Percentiles rank a stretch among this genome's conserved stretches.
Conservation (phyloP, 257 asterid species). For the Jaltomata sinuosa region DNA sequence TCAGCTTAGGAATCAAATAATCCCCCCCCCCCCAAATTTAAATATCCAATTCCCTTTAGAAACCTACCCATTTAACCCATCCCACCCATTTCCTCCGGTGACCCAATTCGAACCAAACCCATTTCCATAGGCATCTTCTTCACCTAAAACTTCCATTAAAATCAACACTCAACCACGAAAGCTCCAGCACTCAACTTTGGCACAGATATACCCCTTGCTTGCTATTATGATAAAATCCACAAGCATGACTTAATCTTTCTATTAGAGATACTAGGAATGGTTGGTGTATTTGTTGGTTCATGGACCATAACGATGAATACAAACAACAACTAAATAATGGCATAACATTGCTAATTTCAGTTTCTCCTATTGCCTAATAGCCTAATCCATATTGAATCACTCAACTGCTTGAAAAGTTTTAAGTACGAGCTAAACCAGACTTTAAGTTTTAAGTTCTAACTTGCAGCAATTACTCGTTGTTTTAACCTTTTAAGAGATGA, state of each 20-base stretch:
- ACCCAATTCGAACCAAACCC: no score
- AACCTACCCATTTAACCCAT: no score
- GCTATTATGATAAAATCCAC: not conserved
- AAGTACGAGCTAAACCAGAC: not conserved
- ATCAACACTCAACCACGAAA: no score
- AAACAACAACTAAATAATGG: no score
- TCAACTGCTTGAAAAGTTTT: not conserved
- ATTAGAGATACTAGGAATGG: not conserved
- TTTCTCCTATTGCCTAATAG: not conserved
- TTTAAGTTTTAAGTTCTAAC: no score
- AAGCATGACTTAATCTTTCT: not conserved
- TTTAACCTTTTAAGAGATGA: slow-evolving; percentile 81
- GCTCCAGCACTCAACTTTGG: no score
- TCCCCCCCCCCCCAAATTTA: no score
- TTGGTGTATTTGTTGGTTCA: not conserved
- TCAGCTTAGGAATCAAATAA: no score
- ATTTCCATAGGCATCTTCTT: no score
- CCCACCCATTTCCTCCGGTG: no score
- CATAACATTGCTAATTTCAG: not conserved
- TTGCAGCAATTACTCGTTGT: slow-evolving; percentile 73
- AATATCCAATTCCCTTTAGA: no score
- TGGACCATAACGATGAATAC: not conserved
- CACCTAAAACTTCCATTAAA: no score
- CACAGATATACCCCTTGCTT: not conserved
- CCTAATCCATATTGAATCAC: not conserved